Conservation (phyloP, 2,329 filamentous ascomycete species). For the Balansia obtecta region DNA sequence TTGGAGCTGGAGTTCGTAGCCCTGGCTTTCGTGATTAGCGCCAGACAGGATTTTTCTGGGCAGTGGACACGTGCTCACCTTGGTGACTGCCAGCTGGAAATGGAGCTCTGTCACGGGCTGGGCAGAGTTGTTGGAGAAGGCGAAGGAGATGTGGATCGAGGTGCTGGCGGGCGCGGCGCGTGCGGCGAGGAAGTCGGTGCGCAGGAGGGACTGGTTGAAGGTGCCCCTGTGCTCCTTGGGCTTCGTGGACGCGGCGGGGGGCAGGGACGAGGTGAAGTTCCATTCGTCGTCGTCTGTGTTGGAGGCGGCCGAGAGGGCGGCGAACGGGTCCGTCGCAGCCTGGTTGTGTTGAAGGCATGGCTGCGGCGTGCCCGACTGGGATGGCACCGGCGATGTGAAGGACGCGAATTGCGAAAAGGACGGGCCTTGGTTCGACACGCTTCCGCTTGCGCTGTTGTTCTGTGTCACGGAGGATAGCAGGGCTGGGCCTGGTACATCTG, state of each 20-base stretch:
- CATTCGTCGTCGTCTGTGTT: slow-evolving; percentile 76
- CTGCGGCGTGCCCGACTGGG: slow-evolving; percentile 41
- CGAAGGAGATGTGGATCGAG: slow-evolving; percentile 57
- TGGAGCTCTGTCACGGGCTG: slow-evolving; percentile 67
- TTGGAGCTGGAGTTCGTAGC: slow-evolving; percentile 67
- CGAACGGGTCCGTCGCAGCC: slow-evolving; percentile 37
- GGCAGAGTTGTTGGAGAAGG: slow-evolving; percentile 71
- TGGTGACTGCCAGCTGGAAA: slow-evolving; percentile 87
- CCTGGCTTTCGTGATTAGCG: slow-evolving; percentile 34
- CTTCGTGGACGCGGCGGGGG: slow-evolving; percentile 39
- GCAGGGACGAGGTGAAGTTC: slow-evolving; percentile 82
- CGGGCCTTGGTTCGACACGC: slow-evolving; percentile 29
- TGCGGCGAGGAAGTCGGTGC: slow-evolving; percentile 60
- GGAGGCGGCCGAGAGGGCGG: slow-evolving; percentile 27
- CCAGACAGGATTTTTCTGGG: not conserved
- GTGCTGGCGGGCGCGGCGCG: slow-evolving; percentile 40
- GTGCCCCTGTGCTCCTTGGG: slow-evolving; percentile 50
- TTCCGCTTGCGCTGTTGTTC: slow-evolving; percentile 41
- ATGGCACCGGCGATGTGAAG: slow-evolving; percentile 39
- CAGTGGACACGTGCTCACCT: slow-evolving; percentile 37
- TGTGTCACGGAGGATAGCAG: slow-evolving; percentile 52
- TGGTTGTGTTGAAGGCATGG: slow-evolving; percentile 35
- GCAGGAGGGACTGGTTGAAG: slow-evolving; percentile 58
- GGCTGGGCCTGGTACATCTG: slow-evolving; percentile 52
- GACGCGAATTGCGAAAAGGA: slow-evolving; percentile 42